Percentiles rank a stretch among this genome's conserved stretches.
Evolutionary conservation across 2,329 filamentous ascomycete genomes (phyloP).

Genomic region (Plectosphaerella sp.): DNA sequence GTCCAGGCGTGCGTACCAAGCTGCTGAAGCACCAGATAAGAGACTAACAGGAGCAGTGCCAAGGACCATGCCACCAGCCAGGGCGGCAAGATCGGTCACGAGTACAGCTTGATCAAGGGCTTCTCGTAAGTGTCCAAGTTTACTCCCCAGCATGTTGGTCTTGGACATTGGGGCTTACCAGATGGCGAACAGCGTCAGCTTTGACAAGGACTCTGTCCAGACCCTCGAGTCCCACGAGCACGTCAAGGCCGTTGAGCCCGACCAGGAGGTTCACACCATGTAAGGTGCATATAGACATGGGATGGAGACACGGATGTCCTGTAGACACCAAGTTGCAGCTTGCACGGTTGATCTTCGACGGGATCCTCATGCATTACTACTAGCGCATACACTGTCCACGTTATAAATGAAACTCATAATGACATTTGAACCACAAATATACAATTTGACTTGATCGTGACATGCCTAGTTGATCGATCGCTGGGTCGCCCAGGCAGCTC

Average conservation of each 20-base stretch:
- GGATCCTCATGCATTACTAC: too few species aligned
- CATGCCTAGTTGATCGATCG: too few species aligned
- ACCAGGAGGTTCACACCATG: slow-evolving; percentile 68
- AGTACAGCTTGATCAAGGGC: slow-evolving; percentile 84
- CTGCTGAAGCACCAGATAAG: background rate
- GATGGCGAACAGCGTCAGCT: slow-evolving; percentile 57
- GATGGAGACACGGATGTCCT: slow-evolving; percentile 2
- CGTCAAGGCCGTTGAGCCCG: slow-evolving; percentile 70
- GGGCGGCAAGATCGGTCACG: slow-evolving; percentile 79
- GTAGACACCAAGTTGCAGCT: background rate
- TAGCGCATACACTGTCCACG: too few species aligned
- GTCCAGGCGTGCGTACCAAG: slow-evolving; percentile 56
- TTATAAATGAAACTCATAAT: too few species aligned
- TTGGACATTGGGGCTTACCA: background rate
- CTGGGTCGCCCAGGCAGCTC: background rate
- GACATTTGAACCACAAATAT: too few species aligned
- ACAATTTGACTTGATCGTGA: too few species aligned
- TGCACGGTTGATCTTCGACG: background rate
- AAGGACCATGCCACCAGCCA: slow-evolving; percentile 71
- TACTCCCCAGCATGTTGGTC: background rate
- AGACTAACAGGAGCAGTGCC: slow-evolving; percentile 44
- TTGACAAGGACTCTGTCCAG: slow-evolving; percentile 61
- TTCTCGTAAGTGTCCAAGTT: slow-evolving; percentile 69
- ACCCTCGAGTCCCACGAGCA: slow-evolving; percentile 66
- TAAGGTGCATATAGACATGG: slow-evolving; percentile 32